phyloP scores from a whole-genome alignment of 2,329 filamentous ascomycete genomes.

The Bipolaris oryzae region DNA sequence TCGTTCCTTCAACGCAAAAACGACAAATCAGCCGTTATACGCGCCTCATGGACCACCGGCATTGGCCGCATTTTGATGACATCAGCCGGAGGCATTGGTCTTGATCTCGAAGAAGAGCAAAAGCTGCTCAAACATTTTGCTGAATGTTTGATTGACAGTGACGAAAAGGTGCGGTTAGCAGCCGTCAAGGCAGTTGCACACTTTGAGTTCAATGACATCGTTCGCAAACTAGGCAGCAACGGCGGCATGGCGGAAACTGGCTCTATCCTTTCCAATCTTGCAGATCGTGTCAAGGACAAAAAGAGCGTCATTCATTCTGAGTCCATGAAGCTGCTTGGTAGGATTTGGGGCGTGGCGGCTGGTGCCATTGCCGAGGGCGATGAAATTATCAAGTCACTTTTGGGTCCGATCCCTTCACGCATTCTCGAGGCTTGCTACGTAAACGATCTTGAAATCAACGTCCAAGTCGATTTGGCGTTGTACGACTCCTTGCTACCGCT shows the following conservation, averaged over 20 bases:
- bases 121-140: constrained; percentile 74
- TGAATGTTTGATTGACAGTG: constrained; percentile 82
- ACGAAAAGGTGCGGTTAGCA: constrained; percentile 88
- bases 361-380: constrained; percentile 85
- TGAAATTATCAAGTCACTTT: constrained; percentile 73
- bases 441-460: constrained; percentile 85
- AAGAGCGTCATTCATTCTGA: constrained; percentile 81
- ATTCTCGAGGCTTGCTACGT: constrained; percentile 90
- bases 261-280: constrained; percentile 80
- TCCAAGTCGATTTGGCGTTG: constrained; percentile 80
- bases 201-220: constrained; percentile 80
- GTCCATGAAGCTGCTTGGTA: constrained; percentile 82
- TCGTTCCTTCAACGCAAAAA: constrained; percentile 84
- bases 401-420: constrained; percentile 80
- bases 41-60: constrained; percentile 83
- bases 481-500: constrained; percentile 90
- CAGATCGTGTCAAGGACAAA: constrained; percentile 86
- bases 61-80: constrained; percentile 88
- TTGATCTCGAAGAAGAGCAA: constrained; percentile 81
- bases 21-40: constrained; percentile 82
- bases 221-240: constrained; percentile 78
- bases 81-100: constrained; percentile 84
- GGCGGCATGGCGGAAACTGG: constrained; percentile 77
- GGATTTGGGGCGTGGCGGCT: constrained; percentile 91
- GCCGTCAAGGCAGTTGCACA: constrained; percentile 83